phyloP scores from a whole-genome alignment of 257 asterid genomes.

The Scutellaria minor region DNA sequence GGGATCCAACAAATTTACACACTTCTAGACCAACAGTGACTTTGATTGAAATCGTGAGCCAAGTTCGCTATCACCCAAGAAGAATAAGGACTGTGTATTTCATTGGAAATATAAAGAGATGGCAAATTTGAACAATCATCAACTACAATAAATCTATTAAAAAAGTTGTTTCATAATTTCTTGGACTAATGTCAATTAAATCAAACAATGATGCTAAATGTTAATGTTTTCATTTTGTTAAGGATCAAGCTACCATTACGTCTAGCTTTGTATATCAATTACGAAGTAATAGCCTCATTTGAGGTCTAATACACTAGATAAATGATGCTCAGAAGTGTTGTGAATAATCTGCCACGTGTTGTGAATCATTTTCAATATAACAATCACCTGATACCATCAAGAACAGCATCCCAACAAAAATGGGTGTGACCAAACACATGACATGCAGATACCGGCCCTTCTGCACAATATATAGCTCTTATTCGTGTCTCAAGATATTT shows the following conservation, averaged over 20 bases:
- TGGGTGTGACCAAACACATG: constrained; percentile 95
- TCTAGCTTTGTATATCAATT: neutral
- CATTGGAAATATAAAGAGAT: neutral
- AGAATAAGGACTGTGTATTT: neutral
- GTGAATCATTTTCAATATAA: neutral
- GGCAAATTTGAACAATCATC: neutral
- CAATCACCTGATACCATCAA: constrained; percentile 77
- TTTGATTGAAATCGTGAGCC: neutral
- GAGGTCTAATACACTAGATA: neutral
- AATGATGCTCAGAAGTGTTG: neutral
- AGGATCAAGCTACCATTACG: neutral
- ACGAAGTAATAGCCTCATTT: neutral
- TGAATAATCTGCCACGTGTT: constrained; percentile 9
- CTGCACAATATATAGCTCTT: constrained; percentile 66
- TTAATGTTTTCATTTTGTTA: neutral
- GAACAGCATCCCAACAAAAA: constrained; percentile 83
- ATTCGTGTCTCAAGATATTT: constrained; percentile 76
- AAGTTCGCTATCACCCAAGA: neutral
- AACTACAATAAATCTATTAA: neutral
- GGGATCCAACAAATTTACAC: neutral
- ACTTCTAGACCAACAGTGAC: neutral
- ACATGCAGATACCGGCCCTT: constrained; percentile 58
- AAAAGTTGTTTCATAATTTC: neutral
- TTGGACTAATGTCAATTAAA: neutral
- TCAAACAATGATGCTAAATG: neutral